These are phyloP conservation scores for Xerocomus brunneocitrinus DNA, from an alignment of 768 basidiomycete genomes.

Conservation along the genomic window DNA sequence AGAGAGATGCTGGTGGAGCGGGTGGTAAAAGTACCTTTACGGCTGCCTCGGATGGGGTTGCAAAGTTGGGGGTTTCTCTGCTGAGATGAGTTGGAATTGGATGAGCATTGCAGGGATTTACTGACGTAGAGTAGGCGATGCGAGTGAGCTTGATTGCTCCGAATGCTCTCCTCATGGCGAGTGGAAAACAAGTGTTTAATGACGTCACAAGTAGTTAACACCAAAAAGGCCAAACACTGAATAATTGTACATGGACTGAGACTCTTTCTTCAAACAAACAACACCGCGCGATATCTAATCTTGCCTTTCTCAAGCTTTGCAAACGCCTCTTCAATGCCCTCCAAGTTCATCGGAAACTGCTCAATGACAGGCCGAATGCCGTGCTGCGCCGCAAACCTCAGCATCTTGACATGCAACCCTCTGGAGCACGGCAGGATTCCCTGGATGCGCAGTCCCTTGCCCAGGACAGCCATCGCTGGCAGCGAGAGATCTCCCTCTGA, in stretches of 20 bases:
- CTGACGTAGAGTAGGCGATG: too few species aligned
- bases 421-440: constrained; percentile 24
- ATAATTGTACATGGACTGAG: too few species aligned
- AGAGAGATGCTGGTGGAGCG: neutral
- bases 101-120: too few species aligned
- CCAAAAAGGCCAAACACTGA: too few species aligned
- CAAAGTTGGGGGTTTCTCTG: too few species aligned
- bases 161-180: neutral
- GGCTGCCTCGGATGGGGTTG: constrained; percentile 37
- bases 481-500: constrained; percentile 19
- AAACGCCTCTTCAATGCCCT: constrained; percentile 30
- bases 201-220: too few species aligned
- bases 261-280: constrained; percentile 5
- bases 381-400: constrained; percentile 33
- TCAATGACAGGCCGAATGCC: constrained; percentile 28
- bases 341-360: constrained; percentile 29
- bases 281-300: constrained; percentile 31
- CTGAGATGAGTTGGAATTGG: too few species aligned
- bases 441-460: constrained; percentile 22
- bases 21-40: constrained; percentile 44
- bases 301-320: constrained; percentile 20
- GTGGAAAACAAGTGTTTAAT: neutral
- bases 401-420: constrained; percentile 28
- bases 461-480: constrained; percentile 17
- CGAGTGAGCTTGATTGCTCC: too few species aligned